A percentile compares a stretch with the other conserved stretches of the same genome.
These are phyloP conservation scores for Coniochaeta sp. DNA, from an alignment of 2,329 filamentous ascomycete genomes.

Conservation along the genomic window DNA sequence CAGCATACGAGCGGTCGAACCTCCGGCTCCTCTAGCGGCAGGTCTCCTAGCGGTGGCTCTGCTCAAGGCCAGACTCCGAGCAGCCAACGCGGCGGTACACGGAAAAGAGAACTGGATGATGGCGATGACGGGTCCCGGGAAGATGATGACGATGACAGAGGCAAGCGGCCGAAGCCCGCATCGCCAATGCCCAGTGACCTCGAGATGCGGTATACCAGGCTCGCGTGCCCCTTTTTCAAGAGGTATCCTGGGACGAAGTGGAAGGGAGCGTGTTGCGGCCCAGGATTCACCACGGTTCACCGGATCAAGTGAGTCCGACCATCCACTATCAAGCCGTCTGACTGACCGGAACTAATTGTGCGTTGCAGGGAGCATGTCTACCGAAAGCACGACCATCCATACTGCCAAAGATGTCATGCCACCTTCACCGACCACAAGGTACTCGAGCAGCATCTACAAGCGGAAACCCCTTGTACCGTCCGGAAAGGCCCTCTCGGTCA, in stretches of 20 bases:
- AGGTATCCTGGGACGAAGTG: slow-evolving; percentile 2
- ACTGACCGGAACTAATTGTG: no score
- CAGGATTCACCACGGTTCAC: slow-evolving; percentile 2
- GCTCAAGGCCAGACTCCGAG: background rate
- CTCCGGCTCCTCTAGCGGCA: background rate
- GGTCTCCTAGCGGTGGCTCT: background rate
- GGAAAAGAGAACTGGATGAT: no score
- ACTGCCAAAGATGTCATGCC: slow-evolving; percentile 2
- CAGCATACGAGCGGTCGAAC: background rate
- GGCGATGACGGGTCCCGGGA: background rate
- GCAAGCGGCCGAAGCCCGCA: background rate
- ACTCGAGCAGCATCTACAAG: background rate
- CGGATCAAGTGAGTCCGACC: background rate
- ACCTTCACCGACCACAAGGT: background rate
- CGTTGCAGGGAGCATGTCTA: slow-evolving; percentile 3
- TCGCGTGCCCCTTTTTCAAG: slow-evolving; percentile 5
- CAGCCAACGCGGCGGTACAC: background rate
- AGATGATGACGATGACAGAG: background rate
- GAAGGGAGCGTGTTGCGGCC: slow-evolving; percentile 1
- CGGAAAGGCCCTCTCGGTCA: background rate
- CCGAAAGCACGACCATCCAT: slow-evolving; percentile 1
- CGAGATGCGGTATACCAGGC: background rate
- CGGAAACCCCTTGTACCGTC: background rate
- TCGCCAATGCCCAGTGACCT: background rate
- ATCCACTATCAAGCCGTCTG: background rate